Base-by-base conservation (phyloP, 2,329 filamentous ascomycete species). In the Penicillium sp. region DNA sequence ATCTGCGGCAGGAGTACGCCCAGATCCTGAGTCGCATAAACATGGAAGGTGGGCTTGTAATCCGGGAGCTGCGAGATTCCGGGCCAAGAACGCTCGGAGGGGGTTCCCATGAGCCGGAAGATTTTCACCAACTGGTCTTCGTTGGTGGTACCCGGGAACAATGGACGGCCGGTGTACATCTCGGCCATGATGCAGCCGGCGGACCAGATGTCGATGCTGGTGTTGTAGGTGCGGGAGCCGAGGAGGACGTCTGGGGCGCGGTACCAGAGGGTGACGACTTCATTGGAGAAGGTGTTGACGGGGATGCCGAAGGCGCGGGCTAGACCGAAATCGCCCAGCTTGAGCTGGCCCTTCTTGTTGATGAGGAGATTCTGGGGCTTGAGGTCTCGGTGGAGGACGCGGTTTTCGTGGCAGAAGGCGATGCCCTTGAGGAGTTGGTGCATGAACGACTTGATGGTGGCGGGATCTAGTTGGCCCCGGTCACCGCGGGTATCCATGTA, bases 111-210 rank as follows among this genome's bases (percentile, higher is more conserved):
- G 64, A 99, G 89, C 62, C 95, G 88, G 85, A 99, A 99, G 78
- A 99, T 99, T 76, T 96, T 93, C 66, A 96, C 86, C 56, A 98
- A 89, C 78, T 99, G 95, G 75, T 99, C 95, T 78, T 99, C 95
- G 77, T 99, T 99, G 40, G 95, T 97, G 1, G 95, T 99, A 61
- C 95, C 95, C 0, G 95, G 95, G 81, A 99, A 99, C 7, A 99
- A 85, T 0, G 95, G 95, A 19, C 95, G 87, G 4, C 95, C 95
- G 0, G 94, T 97, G 79, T 96, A 98, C 93, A 99, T 97, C 80
- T 99, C 95, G 10, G 95, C 95, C 95, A 99, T 98, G 83, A 99
- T 99, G 79, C 95, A 99, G 60, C 95, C 95, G 7, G 95, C 95
- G 7, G 92, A 97, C 95, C 95, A 99, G 76, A 99, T 98, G 74